phyloP scores from a whole-genome alignment of 2,329 filamentous ascomycete species.

The Coniochaeta sp. region DNA sequence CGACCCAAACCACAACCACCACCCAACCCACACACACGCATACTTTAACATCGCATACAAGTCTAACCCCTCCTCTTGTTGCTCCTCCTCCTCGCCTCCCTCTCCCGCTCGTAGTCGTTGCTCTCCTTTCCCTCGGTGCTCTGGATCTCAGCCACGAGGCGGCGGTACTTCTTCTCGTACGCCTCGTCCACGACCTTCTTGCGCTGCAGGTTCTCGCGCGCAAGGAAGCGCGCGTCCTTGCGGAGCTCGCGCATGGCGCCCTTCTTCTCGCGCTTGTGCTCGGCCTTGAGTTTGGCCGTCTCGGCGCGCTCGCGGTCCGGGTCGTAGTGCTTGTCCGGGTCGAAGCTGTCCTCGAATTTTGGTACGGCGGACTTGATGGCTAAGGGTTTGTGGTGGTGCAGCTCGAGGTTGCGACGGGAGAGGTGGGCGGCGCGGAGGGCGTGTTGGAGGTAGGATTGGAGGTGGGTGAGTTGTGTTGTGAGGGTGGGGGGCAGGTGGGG shows the following conservation, averaged over 20 bases:
- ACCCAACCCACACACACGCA: no score
- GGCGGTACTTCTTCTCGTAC: constrained; percentile 95
- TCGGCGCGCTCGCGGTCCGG: constrained; percentile 86
- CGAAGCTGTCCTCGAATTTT: constrained; percentile 94
- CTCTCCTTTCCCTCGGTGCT: constrained; percentile 81
- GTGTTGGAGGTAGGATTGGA: constrained; percentile 38
- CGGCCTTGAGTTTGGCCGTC: constrained; percentile 72
- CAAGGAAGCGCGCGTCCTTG: constrained; percentile 93
- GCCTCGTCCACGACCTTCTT: constrained; percentile 91
- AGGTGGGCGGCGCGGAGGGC: constrained; percentile 57
- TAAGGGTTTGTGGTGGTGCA: constrained; percentile 83
- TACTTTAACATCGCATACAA: no score
- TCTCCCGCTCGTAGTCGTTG: constrained; percentile 87
- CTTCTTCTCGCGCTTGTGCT: constrained; percentile 94
- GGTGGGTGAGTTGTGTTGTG: constrained; percentile 32
- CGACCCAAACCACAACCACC: no score
- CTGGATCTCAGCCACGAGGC: constrained; percentile 90
- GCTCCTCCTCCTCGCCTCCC: constrained; percentile 62
- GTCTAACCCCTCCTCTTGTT: constrained; percentile 34
- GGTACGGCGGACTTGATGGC: constrained; percentile 84
- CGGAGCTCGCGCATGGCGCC: constrained; percentile 88
- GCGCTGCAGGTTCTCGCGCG: constrained; percentile 78
- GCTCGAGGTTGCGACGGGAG: constrained; percentile 68
- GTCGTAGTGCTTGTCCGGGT: constrained; percentile 95
- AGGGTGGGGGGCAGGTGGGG: constrained; percentile 42